phyloP scores from a whole-genome alignment of 768 basidiomycete genomes.

The Tremella yokohamensis region DNA sequence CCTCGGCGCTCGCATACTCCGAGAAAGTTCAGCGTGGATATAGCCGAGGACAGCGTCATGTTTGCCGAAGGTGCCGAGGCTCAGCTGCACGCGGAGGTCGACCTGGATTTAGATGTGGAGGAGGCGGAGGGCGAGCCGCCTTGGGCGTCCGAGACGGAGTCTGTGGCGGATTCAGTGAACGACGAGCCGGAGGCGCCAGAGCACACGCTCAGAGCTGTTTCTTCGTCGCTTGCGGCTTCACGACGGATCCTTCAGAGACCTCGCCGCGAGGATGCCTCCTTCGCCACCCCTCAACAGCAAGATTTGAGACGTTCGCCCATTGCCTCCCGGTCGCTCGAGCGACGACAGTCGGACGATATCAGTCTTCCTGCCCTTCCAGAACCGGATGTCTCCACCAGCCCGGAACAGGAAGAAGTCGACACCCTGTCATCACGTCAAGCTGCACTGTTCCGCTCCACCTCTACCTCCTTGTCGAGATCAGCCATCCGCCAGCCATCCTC shows the following conservation, averaged over 20 bases:
- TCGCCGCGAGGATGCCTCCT: too few species aligned
- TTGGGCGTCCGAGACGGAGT: constrained; percentile 10
- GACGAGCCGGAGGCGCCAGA: background rate
- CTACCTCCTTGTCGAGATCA: constrained; percentile 13
- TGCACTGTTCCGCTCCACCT: constrained; percentile 25
- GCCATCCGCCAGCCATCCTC: background rate
- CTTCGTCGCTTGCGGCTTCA: too few species aligned
- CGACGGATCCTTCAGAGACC: too few species aligned
- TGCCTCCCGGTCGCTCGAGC: too few species aligned
- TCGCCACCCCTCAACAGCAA: too few species aligned
- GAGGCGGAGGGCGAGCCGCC: constrained; percentile 2
- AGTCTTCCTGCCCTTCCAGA: constrained; percentile 32
- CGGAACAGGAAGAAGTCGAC: constrained; percentile 20
- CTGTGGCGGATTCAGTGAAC: constrained; percentile 4
- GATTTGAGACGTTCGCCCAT: too few species aligned
- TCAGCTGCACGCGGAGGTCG: constrained; percentile 28
- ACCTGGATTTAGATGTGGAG: constrained; percentile 34
- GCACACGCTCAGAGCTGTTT: too few species aligned
- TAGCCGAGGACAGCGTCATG: constrained; percentile 25
- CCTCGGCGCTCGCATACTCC: constrained; percentile 17
- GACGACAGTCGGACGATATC: constrained; percentile 3
- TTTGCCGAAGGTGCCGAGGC: constrained; percentile 24
- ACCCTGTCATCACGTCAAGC: constrained; percentile 29
- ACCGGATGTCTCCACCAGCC: constrained; percentile 11
- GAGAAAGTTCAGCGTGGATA: constrained; percentile 27